A percentile compares a stretch with the other conserved stretches of the same genome.
phyloP scores from a whole-genome alignment of 176 grass and related monocot genomes.

The Microstegium vimineum region DNA sequence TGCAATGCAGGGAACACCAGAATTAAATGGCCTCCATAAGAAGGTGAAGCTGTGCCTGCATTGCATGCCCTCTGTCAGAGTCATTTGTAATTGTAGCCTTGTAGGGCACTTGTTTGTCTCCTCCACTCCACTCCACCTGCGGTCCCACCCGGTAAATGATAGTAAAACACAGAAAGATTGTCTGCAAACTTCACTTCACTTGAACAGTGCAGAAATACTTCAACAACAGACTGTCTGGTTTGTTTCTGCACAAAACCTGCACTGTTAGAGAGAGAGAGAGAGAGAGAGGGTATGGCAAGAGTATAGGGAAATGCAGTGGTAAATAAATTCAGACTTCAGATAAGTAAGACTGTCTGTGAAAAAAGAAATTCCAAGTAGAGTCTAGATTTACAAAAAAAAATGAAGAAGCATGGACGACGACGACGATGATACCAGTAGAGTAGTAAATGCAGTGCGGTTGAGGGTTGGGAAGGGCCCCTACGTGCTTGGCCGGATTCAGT shows the following conservation, averaged over 20 bases:
- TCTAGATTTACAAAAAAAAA: conserved; percentile 3
- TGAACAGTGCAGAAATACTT: not conserved
- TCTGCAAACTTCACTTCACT: not conserved
- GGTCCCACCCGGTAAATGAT: not conserved
- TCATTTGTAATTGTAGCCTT: conserved; percentile 27
- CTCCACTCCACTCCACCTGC: not conserved
- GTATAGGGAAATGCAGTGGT: not conserved
- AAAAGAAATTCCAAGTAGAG: not conserved
- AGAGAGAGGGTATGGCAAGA: not conserved
- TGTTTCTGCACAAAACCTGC: not conserved
- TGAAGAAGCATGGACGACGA: not conserved
- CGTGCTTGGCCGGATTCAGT: conserved; percentile 8
- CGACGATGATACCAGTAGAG: not conserved
- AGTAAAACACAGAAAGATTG: not conserved
- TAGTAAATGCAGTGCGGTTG: conserved; percentile 38
- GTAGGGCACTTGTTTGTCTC: conserved; percentile 19
- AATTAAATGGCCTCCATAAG: conserved; percentile 54
- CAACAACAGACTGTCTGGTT: not conserved
- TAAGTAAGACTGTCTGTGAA: not conserved
- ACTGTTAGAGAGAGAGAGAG: not conserved
- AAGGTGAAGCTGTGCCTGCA: not conserved
- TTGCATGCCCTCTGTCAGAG: not conserved
- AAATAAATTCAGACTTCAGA: not conserved
- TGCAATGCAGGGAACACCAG: conserved; percentile 21
- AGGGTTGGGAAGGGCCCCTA: conserved; percentile 23